A percentile compares a stretch with the other conserved stretches of the same genome.
Conservation (phyloP, 169 alveolate genomes). For the Babesia bovis region DNA sequence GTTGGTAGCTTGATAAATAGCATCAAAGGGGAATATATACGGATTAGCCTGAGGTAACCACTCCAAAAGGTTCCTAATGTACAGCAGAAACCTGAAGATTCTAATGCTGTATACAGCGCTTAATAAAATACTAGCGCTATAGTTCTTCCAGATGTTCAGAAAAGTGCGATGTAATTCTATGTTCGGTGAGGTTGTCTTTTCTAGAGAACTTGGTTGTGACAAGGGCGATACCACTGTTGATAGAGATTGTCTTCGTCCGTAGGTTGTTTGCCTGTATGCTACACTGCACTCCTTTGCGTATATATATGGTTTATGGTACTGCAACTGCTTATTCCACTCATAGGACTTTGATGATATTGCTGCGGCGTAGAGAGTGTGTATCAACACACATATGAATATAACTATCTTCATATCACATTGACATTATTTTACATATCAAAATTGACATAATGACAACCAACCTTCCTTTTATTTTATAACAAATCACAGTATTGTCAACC, state of each 20-base stretch:
- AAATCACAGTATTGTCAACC: no score
- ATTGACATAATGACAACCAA: no score
- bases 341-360: no score
- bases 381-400: background rate
- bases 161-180: constrained; percentile 17
- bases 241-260: no score
- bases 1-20: constrained; percentile 74
- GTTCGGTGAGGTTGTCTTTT: background rate
- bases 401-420: background rate
- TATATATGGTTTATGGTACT: no score
- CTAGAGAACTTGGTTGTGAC: background rate
- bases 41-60: constrained; percentile 85
- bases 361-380: constrained; percentile 1
- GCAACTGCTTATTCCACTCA: no score
- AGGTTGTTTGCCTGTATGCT: no score
- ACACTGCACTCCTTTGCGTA: no score
- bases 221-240: background rate
- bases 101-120: constrained; percentile 59
- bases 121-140: constrained; percentile 33
- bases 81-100: constrained; percentile 71
- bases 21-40: constrained; percentile 77
- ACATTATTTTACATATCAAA: background rate
- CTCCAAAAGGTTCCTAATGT: constrained; percentile 76
- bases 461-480: no score
- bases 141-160: constrained; percentile 36